These are phyloP conservation scores for Dichotomocladium elegans DNA, from an alignment of 371 early-diverging fungal species.

Conservation along the genomic window DNA sequence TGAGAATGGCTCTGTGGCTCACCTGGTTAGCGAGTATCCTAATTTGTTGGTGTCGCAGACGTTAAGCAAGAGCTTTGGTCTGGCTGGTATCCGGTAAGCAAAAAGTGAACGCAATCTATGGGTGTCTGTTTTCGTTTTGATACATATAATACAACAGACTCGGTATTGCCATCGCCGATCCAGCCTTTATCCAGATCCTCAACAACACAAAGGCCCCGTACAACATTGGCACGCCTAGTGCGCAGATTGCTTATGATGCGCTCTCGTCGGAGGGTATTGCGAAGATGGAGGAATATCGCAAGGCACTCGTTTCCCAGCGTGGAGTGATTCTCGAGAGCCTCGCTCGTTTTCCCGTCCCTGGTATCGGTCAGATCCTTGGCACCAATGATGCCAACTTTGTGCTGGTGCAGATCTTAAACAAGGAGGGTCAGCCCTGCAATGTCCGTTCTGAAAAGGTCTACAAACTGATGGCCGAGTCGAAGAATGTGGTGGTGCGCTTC, in stretches of 20 bases:
- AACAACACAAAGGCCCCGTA: conserved; percentile 98
- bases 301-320: conserved; percentile 62
- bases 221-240: conserved; percentile 89
- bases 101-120: neutral
- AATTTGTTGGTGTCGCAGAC: conserved; percentile 96
- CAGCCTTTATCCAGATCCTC: conserved; percentile 79
- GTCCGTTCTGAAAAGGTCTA: conserved; percentile 74
- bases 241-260: conserved; percentile 74
- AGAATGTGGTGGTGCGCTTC: conserved; percentile 90
- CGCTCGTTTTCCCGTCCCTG: conserved; percentile 36
- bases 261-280: conserved; percentile 67
- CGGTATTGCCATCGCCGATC: conserved; percentile 83
- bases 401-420: conserved; percentile 71
- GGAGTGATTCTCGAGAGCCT: conserved; percentile 55
- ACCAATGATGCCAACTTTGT: conserved; percentile 94
- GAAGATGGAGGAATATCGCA: conserved; percentile 63
- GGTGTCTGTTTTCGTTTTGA: neutral
- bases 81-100: conserved; percentile 80
- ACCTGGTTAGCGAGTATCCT: conserved; percentile 79
- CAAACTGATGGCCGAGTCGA: conserved; percentile 74
- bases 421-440: conserved; percentile 58
- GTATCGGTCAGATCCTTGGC: conserved; percentile 74
- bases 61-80: conserved; percentile 93
- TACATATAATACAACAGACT: conserved; percentile 35
- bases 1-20: conserved; percentile 66